Conservation (phyloP, 2,329 filamentous ascomycete genomes). For the Paramyrothecium sp. region DNA sequence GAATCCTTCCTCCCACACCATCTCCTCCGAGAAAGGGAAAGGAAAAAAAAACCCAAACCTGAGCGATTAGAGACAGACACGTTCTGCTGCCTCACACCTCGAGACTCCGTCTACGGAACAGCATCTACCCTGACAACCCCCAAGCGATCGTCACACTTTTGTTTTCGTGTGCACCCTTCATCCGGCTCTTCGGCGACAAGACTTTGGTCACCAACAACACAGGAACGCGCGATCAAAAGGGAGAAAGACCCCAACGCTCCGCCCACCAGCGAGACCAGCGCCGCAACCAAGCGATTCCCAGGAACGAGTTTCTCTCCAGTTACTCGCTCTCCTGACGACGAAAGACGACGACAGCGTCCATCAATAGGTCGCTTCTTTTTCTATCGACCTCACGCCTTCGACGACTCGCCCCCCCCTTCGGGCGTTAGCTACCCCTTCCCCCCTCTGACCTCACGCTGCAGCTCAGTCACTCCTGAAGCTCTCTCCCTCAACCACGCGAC, state of each 20-base stretch:
- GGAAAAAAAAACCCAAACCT: not conserved
- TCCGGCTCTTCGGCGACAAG: not conserved
- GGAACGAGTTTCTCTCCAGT: not conserved
- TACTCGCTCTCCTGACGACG: not conserved
- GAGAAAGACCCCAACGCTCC: not conserved
- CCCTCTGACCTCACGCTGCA: not conserved
- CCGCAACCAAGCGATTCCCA: not conserved
- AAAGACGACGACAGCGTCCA: not conserved
- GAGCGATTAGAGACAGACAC: not conserved
- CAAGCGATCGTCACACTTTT: not conserved
- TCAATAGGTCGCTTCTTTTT: not conserved
- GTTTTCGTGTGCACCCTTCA: not conserved
- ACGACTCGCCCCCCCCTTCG: not conserved
- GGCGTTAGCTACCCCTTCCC: not conserved
- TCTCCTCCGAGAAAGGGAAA: not conserved
- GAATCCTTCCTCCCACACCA: not conserved
- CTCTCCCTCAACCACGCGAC: constrained; percentile 15
- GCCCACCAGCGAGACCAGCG: not conserved
- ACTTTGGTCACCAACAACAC: not conserved
- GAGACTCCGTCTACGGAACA: not conserved
- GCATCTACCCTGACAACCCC: not conserved
- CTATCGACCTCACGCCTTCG: not conserved
- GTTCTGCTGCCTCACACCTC: not conserved
- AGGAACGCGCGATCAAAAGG: not conserved
- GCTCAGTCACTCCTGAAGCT: constrained; percentile 1